A percentile compares a stretch with the other conserved stretches of the same genome.
These are phyloP conservation scores for Warburgia ugandensis DNA, from an alignment of 164 flowering plant species.

Conservation along the genomic window DNA sequence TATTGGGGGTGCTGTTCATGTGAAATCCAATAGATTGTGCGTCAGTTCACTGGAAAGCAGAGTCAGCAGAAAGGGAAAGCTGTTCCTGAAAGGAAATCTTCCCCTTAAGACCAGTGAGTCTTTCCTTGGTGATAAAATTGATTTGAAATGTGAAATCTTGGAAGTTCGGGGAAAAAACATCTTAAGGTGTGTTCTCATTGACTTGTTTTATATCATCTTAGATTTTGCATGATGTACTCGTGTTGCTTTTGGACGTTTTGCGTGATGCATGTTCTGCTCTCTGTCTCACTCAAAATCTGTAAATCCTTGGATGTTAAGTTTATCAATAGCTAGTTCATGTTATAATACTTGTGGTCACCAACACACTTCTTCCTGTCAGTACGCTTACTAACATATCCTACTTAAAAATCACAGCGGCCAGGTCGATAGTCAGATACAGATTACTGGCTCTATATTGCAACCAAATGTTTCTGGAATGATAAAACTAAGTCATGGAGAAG, in stretches of 20 bases:
- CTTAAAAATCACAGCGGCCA: slow-evolving; percentile 61
- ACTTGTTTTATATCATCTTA: neutral
- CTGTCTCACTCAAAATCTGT: too few relatives aligned
- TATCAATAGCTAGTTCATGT: too few relatives aligned
- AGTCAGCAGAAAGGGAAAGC: slow-evolving; percentile 86
- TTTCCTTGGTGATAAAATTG: slow-evolving; percentile 70
- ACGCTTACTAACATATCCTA: slow-evolving; percentile 7
- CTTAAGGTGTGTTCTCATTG: slow-evolving; percentile 50
- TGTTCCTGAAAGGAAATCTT: slow-evolving; percentile 71
- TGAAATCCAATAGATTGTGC: slow-evolving; percentile 78
- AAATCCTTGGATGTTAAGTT: too few relatives aligned
- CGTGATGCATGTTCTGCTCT: too few relatives aligned
- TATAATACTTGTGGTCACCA: too few relatives aligned
- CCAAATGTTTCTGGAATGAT: slow-evolving; percentile 93
- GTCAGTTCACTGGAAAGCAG: slow-evolving; percentile 79
- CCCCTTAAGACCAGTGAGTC: slow-evolving; percentile 76
- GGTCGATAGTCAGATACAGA: slow-evolving; percentile 87
- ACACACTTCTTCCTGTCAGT: too few relatives aligned
- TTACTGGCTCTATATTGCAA: slow-evolving; percentile 90
- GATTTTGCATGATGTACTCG: neutral
- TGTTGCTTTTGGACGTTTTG: too few relatives aligned
- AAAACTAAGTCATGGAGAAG: slow-evolving; percentile 94
- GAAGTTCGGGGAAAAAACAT: slow-evolving; percentile 93
- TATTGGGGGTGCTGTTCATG: slow-evolving; percentile 79
- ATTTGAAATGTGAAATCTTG: slow-evolving; percentile 87